Conservation (phyloP, 225 moss, liverwort and hornwort species). For the Pseudoscleropodium purum region DNA sequence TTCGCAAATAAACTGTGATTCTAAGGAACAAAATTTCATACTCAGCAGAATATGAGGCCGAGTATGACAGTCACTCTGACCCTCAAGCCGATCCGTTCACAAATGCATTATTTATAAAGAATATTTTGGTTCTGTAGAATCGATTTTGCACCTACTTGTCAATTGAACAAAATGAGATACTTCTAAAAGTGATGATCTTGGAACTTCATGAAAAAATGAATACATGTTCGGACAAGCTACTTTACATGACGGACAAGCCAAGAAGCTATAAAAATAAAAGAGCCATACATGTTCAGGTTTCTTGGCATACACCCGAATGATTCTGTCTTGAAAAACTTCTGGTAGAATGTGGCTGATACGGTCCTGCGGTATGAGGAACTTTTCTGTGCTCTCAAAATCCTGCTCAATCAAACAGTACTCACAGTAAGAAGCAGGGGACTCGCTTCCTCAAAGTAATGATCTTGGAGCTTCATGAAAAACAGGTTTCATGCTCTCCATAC, state of each 20-base stretch:
- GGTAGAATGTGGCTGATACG: slow-evolving; percentile 87
- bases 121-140: not conserved
- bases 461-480: not conserved
- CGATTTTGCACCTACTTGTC: not conserved
- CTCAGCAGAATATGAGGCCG: not conserved
- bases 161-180: not conserved
- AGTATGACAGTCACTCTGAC: not conserved
- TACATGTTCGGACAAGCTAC: not conserved
- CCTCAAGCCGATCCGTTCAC: not conserved
- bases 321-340: slow-evolving; percentile 57
- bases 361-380: slow-evolving; percentile 77
- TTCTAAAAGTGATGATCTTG: not conserved
- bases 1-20: not conserved
- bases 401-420: slow-evolving; percentile 14
- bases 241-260: not conserved
- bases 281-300: slow-evolving; percentile 74
- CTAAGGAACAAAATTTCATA: not conserved
- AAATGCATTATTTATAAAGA: not conserved
- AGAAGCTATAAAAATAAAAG: not conserved
- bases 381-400: slow-evolving; percentile 84
- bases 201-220: not conserved
- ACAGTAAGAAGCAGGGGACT: not conserved
- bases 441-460: not conserved
- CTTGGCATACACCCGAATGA: slow-evolving; percentile 86
- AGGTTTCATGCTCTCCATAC: not conserved